A percentile compares a stretch with the other conserved stretches of the same genome.
Evolutionary conservation across 2,329 filamentous ascomycete genomes (phyloP).

Genomic region (Amylocarpus encephaloides): DNA sequence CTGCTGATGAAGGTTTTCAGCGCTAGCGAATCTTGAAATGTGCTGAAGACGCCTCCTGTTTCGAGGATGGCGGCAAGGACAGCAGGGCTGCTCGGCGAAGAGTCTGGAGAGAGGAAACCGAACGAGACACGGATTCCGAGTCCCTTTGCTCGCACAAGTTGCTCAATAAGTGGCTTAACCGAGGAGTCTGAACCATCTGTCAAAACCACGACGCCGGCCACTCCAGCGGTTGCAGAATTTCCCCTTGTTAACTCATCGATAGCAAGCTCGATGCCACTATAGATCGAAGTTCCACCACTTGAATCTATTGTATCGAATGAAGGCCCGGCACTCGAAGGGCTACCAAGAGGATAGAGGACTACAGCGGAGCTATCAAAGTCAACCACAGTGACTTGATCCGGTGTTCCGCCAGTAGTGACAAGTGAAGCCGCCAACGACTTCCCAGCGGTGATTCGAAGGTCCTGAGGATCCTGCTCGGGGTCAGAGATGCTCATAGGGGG

Average conservation of each 20-base stretch:
- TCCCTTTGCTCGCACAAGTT: conserved; percentile 16
- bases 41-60: neutral
- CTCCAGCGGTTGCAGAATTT: conserved; percentile 14
- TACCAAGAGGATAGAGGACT: conserved; percentile 11
- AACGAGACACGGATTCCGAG: conserved; percentile 25
- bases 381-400: conserved; percentile 22
- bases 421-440: neutral
- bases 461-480: conserved; percentile 18
- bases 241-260: conserved; percentile 15
- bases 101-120: conserved; percentile 18
- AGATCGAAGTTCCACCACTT: conserved; percentile 5
- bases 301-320: conserved; percentile 2
- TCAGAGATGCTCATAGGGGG: conserved; percentile 13
- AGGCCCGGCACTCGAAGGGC: conserved; percentile 8
- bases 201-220: conserved; percentile 23
- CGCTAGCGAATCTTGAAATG: neutral
- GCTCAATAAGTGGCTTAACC: neutral
- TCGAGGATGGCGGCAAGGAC: conserved; percentile 2
- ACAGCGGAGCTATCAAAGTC: conserved; percentile 15
- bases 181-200: conserved; percentile 21
- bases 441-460: conserved; percentile 13
- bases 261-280: conserved; percentile 16
- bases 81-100: conserved; percentile 5
- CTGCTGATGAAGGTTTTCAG: neutral
- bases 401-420: conserved; percentile 5